A percentile compares a stretch with the other conserved stretches of the same genome.
Evolutionary conservation across 192 early-diverging fungal genomes (phyloP).

Genomic region (Diversispora eburnea): DNA sequence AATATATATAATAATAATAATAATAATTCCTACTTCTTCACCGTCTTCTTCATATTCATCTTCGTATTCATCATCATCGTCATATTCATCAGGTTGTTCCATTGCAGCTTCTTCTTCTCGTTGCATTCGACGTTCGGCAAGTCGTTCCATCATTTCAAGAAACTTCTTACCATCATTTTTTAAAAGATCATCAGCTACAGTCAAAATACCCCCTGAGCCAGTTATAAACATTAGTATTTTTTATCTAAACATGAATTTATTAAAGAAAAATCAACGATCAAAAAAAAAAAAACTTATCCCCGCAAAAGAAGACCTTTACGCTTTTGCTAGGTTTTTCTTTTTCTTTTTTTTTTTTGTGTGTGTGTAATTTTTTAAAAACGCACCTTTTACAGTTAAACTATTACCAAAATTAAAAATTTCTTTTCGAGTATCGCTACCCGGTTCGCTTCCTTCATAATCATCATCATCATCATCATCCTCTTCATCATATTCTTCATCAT

Average conservation of each 20-base stretch:
- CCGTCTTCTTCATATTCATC: constrained; percentile 51
- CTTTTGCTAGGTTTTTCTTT: not conserved
- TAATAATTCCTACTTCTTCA: constrained; percentile 5
- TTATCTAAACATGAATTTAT: not conserved
- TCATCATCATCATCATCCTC: constrained; percentile 58
- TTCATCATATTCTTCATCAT: constrained; percentile 46
- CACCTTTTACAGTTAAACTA: constrained; percentile 77
- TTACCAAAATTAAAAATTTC: constrained; percentile 68
- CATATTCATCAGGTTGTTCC: constrained; percentile 41
- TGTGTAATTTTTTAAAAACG: not conserved
- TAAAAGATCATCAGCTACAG: constrained; percentile 83
- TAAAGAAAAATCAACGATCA: not conserved
- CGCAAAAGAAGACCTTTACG: not conserved
- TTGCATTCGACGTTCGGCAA: constrained; percentile 87
- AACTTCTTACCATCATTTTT: constrained; percentile 95
- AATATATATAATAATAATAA: not conserved
- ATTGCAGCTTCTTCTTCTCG: constrained; percentile 58
- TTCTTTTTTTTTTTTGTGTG: not conserved
- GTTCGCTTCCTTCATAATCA: constrained; percentile 54
- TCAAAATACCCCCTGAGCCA: constrained; percentile 53
- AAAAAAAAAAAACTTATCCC: not conserved
- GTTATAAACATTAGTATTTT: not conserved
- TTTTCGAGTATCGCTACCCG: constrained; percentile 40
- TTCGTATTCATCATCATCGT: constrained; percentile 56
- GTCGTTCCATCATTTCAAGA: constrained; percentile 92